A percentile compares a stretch with the other conserved stretches of the same genome.
These are phyloP conservation scores for Colletotrichum sp. DNA, from an alignment of 2,329 filamentous ascomycete species.

Conservation along the genomic window DNA sequence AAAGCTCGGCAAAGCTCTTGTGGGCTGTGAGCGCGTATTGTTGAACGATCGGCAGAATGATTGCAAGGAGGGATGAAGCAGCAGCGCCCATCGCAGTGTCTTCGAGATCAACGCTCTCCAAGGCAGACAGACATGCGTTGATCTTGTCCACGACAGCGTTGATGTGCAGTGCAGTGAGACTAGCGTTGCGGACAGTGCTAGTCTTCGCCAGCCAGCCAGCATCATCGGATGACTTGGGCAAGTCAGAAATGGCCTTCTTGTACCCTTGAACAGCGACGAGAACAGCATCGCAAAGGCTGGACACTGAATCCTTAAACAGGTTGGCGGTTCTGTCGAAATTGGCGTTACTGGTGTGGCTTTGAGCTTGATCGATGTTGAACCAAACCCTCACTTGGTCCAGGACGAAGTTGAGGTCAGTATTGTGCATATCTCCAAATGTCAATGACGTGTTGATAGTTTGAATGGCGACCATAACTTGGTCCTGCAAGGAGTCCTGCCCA, in stretches of 20 bases:
- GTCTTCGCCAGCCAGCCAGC: slow-evolving; percentile 55
- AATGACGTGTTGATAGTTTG: neutral
- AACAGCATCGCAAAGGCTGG: slow-evolving; percentile 74
- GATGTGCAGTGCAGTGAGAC: slow-evolving; percentile 15
- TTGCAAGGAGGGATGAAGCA: slow-evolving; percentile 63
- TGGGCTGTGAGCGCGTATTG: slow-evolving; percentile 72
- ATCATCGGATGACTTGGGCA: slow-evolving; percentile 62
- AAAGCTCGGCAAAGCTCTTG: slow-evolving; percentile 62
- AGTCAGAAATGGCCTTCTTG: slow-evolving; percentile 56
- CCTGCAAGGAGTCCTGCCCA: slow-evolving; percentile 42
- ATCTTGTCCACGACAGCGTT: slow-evolving; percentile 10
- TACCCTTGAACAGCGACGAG: slow-evolving; percentile 81
- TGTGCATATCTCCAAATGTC: neutral
- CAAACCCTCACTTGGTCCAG: slow-evolving; percentile 72
- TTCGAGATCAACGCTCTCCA: slow-evolving; percentile 43
- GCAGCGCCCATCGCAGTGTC: slow-evolving; percentile 44
- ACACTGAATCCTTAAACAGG: slow-evolving; percentile 61
- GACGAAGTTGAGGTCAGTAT: slow-evolving; percentile 67
- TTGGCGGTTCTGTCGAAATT: slow-evolving; percentile 27
- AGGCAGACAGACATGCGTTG: slow-evolving; percentile 17
- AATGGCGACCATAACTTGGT: neutral
- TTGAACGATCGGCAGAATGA: slow-evolving; percentile 72
- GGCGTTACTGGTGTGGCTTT: neutral
- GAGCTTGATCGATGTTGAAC: slow-evolving; percentile 29
- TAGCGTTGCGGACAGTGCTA: slow-evolving; percentile 3